Conservation (phyloP, 192 early-diverging fungal genomes). For the Backusella morwellensis region DNA sequence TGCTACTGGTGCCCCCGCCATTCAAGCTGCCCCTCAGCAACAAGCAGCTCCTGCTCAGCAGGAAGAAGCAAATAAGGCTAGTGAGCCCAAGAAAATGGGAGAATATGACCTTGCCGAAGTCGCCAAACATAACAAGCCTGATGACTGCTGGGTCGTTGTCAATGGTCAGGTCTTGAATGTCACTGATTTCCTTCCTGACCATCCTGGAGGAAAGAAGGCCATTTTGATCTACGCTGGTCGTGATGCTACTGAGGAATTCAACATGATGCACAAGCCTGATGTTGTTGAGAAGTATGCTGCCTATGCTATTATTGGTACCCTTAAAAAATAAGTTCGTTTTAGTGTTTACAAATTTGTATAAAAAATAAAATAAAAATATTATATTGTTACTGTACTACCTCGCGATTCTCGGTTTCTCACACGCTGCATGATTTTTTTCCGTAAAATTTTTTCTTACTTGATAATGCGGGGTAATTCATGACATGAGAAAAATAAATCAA, state of each 20-base stretch:
- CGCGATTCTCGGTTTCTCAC: background rate
- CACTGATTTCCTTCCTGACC: conserved; percentile 76
- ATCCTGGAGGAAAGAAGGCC: conserved; percentile 84
- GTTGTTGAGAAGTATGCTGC: conserved; percentile 73
- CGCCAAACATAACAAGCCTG: conserved; percentile 76
- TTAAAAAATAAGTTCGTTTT: conserved; percentile 27
- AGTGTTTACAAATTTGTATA: conserved; percentile 23
- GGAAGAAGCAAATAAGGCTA: conserved; percentile 33
- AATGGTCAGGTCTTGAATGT: conserved; percentile 79
- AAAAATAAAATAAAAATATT: conserved; percentile 3
- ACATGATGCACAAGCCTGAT: conserved; percentile 82
- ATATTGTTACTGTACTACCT: conserved; percentile 6
- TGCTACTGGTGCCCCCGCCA: background rate
- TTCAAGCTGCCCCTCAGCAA: conserved; percentile 26
- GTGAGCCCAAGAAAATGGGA: conserved; percentile 36
- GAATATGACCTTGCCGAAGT: conserved; percentile 75
- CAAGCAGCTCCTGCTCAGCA: conserved; percentile 33
- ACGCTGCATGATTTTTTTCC: conserved; percentile 6
- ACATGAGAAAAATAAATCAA: conserved; percentile 10
- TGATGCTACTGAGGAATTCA: conserved; percentile 86
- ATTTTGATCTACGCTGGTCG: conserved; percentile 82
- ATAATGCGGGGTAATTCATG: conserved; percentile 4
- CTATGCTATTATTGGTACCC: conserved; percentile 37
- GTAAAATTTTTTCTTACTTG: background rate
- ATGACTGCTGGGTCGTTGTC: conserved; percentile 87